Evolutionary conservation across 768 basidiomycete genomes (phyloP), one percentile per base, ranked within the genome.

Genomic region (Hortiboletus flavorubellus): DNA sequence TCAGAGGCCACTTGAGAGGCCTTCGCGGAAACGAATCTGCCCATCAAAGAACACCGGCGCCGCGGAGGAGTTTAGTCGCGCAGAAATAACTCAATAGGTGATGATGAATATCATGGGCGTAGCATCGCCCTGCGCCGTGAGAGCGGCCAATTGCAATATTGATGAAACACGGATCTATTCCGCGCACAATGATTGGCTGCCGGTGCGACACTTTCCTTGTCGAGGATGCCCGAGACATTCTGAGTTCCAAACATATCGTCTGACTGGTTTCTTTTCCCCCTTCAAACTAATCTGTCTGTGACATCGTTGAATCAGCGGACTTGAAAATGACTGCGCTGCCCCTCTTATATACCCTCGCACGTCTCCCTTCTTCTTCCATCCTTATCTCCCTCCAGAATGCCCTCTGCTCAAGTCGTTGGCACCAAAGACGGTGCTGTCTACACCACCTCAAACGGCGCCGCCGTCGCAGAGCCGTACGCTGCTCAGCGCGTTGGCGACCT

Each of bases 381-480:
- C 26, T 51, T 58, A 8, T 38, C 41, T 21, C 29, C 37, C n/a
- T 30, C 29, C 10, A 55, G 42, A n/a, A 91, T 91, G 89, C 81
- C 89, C 61, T 81, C 87, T 59, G 60, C 80, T 54, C 79, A 84
- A 69, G 81, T 87, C 45, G 74, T 78, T 66, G 71, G 75, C 35
- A 63, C 65, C 40, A 79, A 76, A 59, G 84, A 86, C 72, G 75
- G 76, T 58, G 82, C 84, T 18, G 63, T 79, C 53, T 95, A 93
- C 80, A 94, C 91, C 64, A 90, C 91, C 51, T 92, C 90, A 49
- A 91, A 83, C 64, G 93, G 93, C 63, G 86, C 84, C 8, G 84
- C 91, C 48, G 85, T 85, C 49, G 73, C 73, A 49, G 79, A 89
- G 68, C 92, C 91, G 0, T 93, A 93, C 68, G 83, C 83, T 35